Evolutionary conservation across 192 early-diverging fungal species (phyloP).

Genomic region (Entomortierella chlamydospora): DNA sequence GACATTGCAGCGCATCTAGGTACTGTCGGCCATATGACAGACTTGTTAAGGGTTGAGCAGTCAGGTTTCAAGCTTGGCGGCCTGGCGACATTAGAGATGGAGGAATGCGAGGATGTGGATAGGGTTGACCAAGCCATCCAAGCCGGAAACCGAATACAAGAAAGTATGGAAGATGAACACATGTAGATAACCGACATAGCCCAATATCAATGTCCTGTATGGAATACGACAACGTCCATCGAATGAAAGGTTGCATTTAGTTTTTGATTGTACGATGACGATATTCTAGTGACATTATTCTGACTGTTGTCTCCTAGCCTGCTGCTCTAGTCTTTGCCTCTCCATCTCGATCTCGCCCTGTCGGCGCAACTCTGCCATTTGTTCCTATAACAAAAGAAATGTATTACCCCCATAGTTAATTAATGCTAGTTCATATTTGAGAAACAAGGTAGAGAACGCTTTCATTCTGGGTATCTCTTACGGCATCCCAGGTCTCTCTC

Average conservation of each 20-base stretch:
- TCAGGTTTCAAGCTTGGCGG: slow-evolving; percentile 62
- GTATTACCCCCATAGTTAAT: neutral
- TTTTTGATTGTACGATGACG: neutral
- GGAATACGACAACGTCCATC: too few relatives aligned
- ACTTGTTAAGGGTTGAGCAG: slow-evolving; percentile 69
- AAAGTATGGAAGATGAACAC: neutral
- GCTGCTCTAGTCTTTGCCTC: slow-evolving; percentile 49
- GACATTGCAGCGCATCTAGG: slow-evolving; percentile 70
- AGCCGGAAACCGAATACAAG: slow-evolving; percentile 19
- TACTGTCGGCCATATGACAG: slow-evolving; percentile 70
- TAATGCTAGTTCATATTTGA: neutral
- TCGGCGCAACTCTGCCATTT: slow-evolving; percentile 48
- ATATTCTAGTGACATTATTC: slow-evolving; percentile 7
- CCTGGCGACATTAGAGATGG: slow-evolving; percentile 54
- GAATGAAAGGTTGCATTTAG: neutral
- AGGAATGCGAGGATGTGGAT: slow-evolving; percentile 52
- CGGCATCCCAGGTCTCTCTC: slow-evolving; percentile 48
- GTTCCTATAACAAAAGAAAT: slow-evolving; percentile 22
- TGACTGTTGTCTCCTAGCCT: slow-evolving; percentile 34
- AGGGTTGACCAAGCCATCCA: slow-evolving; percentile 25
- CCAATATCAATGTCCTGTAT: too few relatives aligned
- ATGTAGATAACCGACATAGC: neutral
- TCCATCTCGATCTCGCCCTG: slow-evolving; percentile 48
- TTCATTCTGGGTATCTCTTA: slow-evolving; percentile 17
- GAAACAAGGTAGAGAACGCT: neutral